Evolutionary conservation across 2,329 filamentous ascomycete genomes (phyloP).

Genomic region (Paracamarosporium sp.): DNA sequence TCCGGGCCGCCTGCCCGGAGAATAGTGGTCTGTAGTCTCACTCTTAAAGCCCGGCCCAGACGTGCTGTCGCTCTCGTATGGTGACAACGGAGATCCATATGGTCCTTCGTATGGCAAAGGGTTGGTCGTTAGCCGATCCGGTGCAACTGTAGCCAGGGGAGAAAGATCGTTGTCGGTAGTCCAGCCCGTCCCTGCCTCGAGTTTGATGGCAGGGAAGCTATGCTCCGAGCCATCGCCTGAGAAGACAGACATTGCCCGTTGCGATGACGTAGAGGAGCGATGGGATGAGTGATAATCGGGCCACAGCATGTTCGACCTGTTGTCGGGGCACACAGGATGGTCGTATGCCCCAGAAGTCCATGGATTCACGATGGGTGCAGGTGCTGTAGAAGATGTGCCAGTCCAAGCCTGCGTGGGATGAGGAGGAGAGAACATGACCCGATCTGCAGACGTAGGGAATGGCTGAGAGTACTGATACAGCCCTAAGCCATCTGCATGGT

Average conservation of each 20-base stretch:
- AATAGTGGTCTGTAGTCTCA: slow-evolving; percentile 14
- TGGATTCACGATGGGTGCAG: slow-evolving; percentile 38
- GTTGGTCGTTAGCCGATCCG: slow-evolving; percentile 32
- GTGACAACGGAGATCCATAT: slow-evolving; percentile 29
- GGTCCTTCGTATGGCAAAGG: slow-evolving; percentile 31
- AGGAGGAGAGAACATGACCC: slow-evolving; percentile 39
- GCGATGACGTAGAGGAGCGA: slow-evolving; percentile 42
- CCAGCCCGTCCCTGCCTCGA: slow-evolving; percentile 35
- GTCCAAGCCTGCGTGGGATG: slow-evolving; percentile 44
- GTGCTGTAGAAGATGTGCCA: slow-evolving; percentile 35
- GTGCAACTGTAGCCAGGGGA: slow-evolving; percentile 39
- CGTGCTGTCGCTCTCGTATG: slow-evolving; percentile 24
- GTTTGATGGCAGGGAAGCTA: slow-evolving; percentile 35
- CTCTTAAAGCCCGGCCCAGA: slow-evolving; percentile 20
- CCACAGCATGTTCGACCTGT: slow-evolving; percentile 41
- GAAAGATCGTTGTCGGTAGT: slow-evolving; percentile 27
- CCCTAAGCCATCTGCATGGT: slow-evolving; percentile 37
- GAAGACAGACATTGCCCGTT: slow-evolving; percentile 40
- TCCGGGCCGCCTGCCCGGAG: slow-evolving; percentile 18
- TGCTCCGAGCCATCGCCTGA: slow-evolving; percentile 40
- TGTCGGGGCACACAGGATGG: slow-evolving; percentile 37
- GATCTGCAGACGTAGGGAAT: slow-evolving; percentile 16
- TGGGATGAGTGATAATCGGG: slow-evolving; percentile 36
- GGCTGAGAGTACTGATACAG: slow-evolving; percentile 40
- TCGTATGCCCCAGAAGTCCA: slow-evolving; percentile 43